A percentile compares a stretch with the other conserved stretches of the same genome.
These are phyloP conservation scores for Coelastrella sp. DNA, from an alignment of 139 green algal species.

Conservation along the genomic window DNA sequence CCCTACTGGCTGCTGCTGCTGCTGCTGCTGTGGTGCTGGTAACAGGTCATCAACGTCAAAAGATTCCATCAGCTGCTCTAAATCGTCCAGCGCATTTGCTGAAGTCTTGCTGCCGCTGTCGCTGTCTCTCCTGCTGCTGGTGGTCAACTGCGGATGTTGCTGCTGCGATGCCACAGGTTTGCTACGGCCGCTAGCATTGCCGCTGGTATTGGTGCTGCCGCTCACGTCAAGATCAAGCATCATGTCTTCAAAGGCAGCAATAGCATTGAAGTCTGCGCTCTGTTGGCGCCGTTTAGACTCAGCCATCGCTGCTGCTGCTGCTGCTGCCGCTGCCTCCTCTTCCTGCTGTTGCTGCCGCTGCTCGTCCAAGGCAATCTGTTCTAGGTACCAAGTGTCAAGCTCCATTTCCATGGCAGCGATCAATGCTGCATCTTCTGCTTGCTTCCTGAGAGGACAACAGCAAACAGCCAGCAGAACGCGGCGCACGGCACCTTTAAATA, in stretches of 20 bases:
- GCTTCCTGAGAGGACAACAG: neutral
- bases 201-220: slow-evolving; percentile 7
- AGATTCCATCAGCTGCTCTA: neutral
- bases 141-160: neutral
- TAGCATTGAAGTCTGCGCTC: neutral
- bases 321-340: neutral
- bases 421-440: neutral
- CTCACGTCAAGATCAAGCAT: neutral
- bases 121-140: neutral
- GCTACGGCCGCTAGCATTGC: neutral
- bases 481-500: no score
- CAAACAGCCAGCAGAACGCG: neutral
- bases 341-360: slow-evolving; percentile 9
- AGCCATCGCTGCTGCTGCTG: neutral
- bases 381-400: slow-evolving; percentile 7
- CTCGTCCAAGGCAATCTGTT: neutral
- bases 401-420: slow-evolving; percentile 1
- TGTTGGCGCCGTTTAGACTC: neutral
- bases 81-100: neutral
- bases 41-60: no score
- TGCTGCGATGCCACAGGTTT: neutral
- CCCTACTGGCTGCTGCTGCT: no score
- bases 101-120: neutral
- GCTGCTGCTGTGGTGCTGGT: no score
- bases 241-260: neutral